Percentiles rank a stretch among this genome's conserved stretches.
Conservation (phyloP, 2,329 filamentous ascomycete genomes). For the Talaromyces islandicus region DNA sequence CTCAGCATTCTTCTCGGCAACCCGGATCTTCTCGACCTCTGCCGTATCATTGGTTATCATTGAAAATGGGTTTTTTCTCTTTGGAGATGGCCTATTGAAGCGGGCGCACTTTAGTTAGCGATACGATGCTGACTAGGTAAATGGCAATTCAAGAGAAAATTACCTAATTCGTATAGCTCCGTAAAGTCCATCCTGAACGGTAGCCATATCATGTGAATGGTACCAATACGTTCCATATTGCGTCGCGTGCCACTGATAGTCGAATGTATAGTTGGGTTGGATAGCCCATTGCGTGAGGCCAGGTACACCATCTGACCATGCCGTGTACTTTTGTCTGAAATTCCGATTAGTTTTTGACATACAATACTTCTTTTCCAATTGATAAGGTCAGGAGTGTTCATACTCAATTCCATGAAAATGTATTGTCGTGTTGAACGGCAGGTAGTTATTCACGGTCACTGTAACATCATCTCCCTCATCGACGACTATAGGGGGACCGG, state of each 20-base stretch:
- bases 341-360: background rate
- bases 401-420: constrained; percentile 21
- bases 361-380: background rate
- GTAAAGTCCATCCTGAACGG: constrained; percentile 56
- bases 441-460: constrained; percentile 15
- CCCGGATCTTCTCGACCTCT: constrained; percentile 38
- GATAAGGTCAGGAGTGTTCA: background rate
- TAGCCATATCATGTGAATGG: constrained; percentile 51
- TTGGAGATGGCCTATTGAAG: constrained; percentile 14
- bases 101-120: background rate
- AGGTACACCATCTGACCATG: constrained; percentile 57
- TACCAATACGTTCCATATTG: constrained; percentile 58
- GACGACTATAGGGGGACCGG: constrained; percentile 15
- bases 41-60: constrained; percentile 25
- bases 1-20: constrained; percentile 43
- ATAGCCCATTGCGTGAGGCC: constrained; percentile 53
- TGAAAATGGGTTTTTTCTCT: constrained; percentile 21
- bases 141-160: background rate
- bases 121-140: background rate
- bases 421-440: constrained; percentile 16
- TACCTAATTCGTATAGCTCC: constrained; percentile 48
- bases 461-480: constrained; percentile 14
- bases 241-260: constrained; percentile 51
- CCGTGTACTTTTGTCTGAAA: constrained; percentile 42
- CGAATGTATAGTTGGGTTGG: constrained; percentile 42